Base-by-base conservation (phyloP, 352 stramenopile genomes). In the Phytophthora capsici region DNA sequence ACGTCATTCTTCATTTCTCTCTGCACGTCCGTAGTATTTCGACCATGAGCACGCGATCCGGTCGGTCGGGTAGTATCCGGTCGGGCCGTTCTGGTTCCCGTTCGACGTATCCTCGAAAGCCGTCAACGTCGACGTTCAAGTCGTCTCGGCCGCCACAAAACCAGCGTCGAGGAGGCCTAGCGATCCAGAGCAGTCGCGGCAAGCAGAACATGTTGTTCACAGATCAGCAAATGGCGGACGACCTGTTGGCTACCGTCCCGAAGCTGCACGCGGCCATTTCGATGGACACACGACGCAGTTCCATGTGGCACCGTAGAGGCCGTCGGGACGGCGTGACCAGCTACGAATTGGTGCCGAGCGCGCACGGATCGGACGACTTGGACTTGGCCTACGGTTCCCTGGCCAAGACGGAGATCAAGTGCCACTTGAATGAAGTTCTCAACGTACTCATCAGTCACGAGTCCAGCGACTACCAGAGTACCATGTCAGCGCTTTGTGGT, bases 351-450 rank as follows among this genome's bases (percentile, higher is more conserved):
- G 28, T 64, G 16, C 62, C 77, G 13, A 74, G 53, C 22, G 34
- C 43, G 20, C 26, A 49, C 17, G 53, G 44, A 43, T 50, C 51
- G 22, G 67, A 77, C 46, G 77, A 84, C 51, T 61, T 83, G 59
- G 74, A 84, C 46, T 34, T 87, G 40, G 73, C 73, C 2, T 75
- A 84, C 50, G 75, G 72, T 1, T 43, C 78, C 6, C 51, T 87
- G 37, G 69, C 70, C 55, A 79, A 80, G 55, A 78, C 66, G 13
- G 69, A 83, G 67, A 67, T 87, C 23, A 59, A 63, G 36, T 83
- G 71, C 58, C 77, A 86, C 32, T 23, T 86, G 38, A 84, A 86
- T 51, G 77, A 86, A 43, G 71, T 84, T 19, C 65, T 73, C 20
- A 70, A 65, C 26, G 63, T 69, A 20, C 44, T 68, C 17, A 69